These are phyloP conservation scores for Trametes pubescens DNA, from an alignment of 1,284 basidiomycete species.

Conservation along the genomic window DNA sequence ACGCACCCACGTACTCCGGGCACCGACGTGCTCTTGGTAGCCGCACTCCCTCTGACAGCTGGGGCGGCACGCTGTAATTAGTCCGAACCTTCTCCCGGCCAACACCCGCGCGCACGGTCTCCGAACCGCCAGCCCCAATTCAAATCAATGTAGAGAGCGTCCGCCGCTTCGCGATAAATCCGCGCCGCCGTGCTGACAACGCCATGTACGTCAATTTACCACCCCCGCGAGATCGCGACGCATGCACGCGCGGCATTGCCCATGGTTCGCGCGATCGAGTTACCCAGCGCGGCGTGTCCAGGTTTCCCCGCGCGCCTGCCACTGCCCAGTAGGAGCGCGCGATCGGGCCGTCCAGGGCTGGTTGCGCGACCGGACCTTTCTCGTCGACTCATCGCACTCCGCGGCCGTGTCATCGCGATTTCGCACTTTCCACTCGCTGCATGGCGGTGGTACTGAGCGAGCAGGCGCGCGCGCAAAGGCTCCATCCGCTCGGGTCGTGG, in stretches of 20 bases:
- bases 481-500: constrained; percentile 13
- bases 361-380: constrained; percentile 3
- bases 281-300: not conserved
- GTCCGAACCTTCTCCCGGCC: constrained; percentile 9
- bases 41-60: not conserved
- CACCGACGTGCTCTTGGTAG: not conserved
- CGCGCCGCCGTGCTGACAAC: not conserved
- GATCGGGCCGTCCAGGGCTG: not conserved
- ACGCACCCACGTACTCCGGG: not conserved
- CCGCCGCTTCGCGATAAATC: not conserved
- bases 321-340: not conserved
- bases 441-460: not conserved
- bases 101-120: not conserved
- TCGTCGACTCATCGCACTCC: constrained; percentile 19
- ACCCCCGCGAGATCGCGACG: too few species aligned
- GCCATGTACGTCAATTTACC: not conserved
- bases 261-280: not conserved
- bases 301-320: constrained; percentile 1
- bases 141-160: not conserved
- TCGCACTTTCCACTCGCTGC: not conserved
- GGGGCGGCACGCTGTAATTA: not conserved
- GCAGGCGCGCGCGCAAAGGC: constrained; percentile 12
- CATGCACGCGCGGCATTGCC: too few species aligned
- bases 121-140: not conserved
- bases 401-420: constrained; percentile 3